phyloP scores from a whole-genome alignment of 2,329 filamentous ascomycete species.

The Shiraia bambusicola region DNA sequence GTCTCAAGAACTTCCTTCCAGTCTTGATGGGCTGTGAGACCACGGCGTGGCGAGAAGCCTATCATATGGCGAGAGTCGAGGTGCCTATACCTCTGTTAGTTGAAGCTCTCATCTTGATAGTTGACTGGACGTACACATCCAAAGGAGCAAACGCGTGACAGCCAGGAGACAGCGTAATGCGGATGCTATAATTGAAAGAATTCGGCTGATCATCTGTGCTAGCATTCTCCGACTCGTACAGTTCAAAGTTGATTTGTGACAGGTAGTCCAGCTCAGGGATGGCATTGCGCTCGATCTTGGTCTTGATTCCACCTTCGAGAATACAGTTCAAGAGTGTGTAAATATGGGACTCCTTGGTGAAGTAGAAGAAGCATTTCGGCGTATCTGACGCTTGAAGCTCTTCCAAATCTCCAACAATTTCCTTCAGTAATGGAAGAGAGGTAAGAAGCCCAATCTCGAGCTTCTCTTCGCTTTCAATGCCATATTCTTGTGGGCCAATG shows the following conservation, averaged over 20 bases:
- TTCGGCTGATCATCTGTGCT: slow-evolving; percentile 61
- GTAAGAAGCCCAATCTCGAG: slow-evolving; percentile 97
- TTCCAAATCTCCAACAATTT: slow-evolving; percentile 95
- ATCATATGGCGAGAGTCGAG: slow-evolving; percentile 96
- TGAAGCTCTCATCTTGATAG: background rate
- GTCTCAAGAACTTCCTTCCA: slow-evolving; percentile 99
- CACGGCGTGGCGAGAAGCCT: slow-evolving; percentile 85
- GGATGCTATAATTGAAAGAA: slow-evolving; percentile 90
- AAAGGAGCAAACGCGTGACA: slow-evolving; percentile 96
- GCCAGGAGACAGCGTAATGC: slow-evolving; percentile 91
- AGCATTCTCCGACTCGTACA: slow-evolving; percentile 89
- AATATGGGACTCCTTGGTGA: slow-evolving; percentile 98
- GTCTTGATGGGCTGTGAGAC: slow-evolving; percentile 85
- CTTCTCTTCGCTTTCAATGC: slow-evolving; percentile 93
- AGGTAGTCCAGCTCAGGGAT: slow-evolving; percentile 98
- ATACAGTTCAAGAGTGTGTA: slow-evolving; percentile 98
- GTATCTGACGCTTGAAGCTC: slow-evolving; percentile 94
- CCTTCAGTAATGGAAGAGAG: slow-evolving; percentile 87
- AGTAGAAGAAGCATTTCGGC: slow-evolving; percentile 96
- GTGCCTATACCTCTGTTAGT: slow-evolving; percentile 51
- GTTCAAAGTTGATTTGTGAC: slow-evolving; percentile 95
- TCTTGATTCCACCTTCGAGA: slow-evolving; percentile 92
- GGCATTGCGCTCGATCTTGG: slow-evolving; percentile 91
- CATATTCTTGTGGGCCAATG: slow-evolving; percentile 97
- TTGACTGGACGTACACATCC: slow-evolving; percentile 62